A percentile compares a stretch with the other conserved stretches of the same genome.
Conservation (phyloP, 768 basidiomycete species). For the Kwoniella shandongensis region DNA sequence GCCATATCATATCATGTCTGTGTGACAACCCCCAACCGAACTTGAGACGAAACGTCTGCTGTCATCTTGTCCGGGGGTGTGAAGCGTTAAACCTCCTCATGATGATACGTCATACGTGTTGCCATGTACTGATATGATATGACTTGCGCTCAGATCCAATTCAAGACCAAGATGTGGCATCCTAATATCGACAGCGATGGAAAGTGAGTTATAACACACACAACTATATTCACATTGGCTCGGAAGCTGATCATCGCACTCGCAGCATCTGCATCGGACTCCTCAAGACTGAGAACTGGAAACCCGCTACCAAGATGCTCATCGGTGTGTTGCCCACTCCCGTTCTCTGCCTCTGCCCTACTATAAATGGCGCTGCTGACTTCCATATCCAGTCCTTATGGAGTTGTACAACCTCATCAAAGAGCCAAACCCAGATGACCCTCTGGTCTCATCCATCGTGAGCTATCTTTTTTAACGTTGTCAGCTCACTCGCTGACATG, state of each 20-base stretch:
- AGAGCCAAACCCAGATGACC: constrained; percentile 54
- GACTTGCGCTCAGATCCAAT: constrained; percentile 41
- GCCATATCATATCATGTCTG: background rate
- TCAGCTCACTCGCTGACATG: background rate
- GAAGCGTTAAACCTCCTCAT: no score
- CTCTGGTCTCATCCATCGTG: constrained; percentile 52
- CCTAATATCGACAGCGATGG: constrained; percentile 55
- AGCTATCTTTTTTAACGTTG: constrained; percentile 17
- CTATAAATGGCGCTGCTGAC: background rate
- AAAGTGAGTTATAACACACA: constrained; percentile 36
- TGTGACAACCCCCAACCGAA: no score
- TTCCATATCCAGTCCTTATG: constrained; percentile 39
- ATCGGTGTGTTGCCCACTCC: constrained; percentile 28
- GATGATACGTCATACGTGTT: no score
- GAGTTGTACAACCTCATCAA: constrained; percentile 51
- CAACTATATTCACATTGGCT: no score
- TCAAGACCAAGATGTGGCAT: constrained; percentile 53
- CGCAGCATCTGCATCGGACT: constrained; percentile 52
- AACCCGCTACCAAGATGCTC: constrained; percentile 53
- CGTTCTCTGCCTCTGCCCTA: background rate
- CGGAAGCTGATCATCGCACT: background rate
- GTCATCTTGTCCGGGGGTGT: no score
- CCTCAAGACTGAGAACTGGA: constrained; percentile 55
- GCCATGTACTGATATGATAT: constrained; percentile 1
- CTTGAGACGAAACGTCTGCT: no score